phyloP scores from a whole-genome alignment of 2,329 filamentous ascomycete species.

The Fusarium abutilonis region DNA sequence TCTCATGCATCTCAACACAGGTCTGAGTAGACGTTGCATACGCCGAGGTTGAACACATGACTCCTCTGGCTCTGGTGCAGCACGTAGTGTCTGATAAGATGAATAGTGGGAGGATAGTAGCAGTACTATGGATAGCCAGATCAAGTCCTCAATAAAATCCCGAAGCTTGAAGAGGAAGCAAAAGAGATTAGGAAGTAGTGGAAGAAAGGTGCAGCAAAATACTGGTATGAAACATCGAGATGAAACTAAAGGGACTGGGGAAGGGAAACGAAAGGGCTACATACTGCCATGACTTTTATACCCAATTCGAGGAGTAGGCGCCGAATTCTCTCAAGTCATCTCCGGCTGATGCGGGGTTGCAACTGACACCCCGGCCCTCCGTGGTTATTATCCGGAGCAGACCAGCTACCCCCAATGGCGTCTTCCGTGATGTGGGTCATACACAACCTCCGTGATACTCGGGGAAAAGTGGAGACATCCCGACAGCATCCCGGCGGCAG shows the following conservation, averaged over 20 bases:
- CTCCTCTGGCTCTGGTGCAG: not conserved
- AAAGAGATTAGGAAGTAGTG: not conserved
- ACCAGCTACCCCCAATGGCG: not conserved
- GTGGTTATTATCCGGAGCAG: not conserved
- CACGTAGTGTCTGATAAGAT: not conserved
- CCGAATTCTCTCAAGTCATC: not conserved
- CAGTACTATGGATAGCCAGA: not conserved
- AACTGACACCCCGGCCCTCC: not conserved
- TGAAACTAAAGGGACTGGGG: no score
- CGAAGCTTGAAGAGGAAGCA: not conserved
- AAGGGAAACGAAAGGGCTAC: not conserved
- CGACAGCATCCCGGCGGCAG: no score
- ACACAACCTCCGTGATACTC: constrained; percentile 1
- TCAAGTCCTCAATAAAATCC: not conserved
- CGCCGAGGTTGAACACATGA: no score
- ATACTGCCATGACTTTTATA: not conserved
- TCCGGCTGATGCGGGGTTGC: not conserved
- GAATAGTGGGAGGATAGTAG: not conserved
- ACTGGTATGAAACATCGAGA: no score
- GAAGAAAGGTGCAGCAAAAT: not conserved
- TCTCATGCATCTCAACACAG: not conserved
- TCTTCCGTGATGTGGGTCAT: constrained; percentile 11
- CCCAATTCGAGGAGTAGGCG: not conserved
- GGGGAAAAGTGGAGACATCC: constrained; percentile 13
- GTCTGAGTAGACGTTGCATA: no score